Conservation (phyloP, 257 asterid genomes). For the Agastache rugosa region DNA sequence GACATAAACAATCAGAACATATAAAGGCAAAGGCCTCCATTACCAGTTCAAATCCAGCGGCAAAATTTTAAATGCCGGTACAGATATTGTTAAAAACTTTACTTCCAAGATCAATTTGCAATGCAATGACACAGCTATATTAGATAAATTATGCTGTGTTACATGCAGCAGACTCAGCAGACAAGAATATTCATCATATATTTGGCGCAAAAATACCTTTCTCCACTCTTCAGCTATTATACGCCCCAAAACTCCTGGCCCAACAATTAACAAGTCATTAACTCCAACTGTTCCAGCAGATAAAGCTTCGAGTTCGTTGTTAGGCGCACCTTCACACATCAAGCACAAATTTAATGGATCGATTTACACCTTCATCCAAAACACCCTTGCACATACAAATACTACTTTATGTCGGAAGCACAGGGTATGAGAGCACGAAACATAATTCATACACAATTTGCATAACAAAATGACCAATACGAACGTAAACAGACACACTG, state of each 20-base stretch:
- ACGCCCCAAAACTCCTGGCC: constrained; percentile 98
- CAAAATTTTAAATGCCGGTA: background rate
- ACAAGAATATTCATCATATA: constrained; percentile 15
- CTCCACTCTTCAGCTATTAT: constrained; percentile 91
- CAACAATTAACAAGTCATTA: constrained; percentile 84
- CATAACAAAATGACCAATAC: constrained; percentile 1
- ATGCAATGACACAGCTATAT: constrained; percentile 11
- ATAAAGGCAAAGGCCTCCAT: constrained; percentile 19
- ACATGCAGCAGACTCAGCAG: constrained; percentile 26
- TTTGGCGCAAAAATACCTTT: constrained; percentile 55
- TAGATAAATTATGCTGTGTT: constrained; percentile 14
- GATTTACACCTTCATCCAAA: background rate
- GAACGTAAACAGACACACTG: constrained; percentile 3
- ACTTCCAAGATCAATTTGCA: background rate
- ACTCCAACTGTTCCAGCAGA: constrained; percentile 62
- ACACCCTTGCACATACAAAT: constrained; percentile 2
- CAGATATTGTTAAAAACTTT: background rate
- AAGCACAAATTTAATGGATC: constrained; percentile 10
- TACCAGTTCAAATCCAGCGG: background rate
- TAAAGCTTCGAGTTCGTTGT: constrained; percentile 57
- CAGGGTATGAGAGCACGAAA: background rate
- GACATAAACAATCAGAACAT: background rate
- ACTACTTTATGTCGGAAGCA: background rate
- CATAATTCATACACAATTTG: background rate
- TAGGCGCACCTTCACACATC: constrained; percentile 54